Evolutionary conservation across 768 basidiomycete genomes (phyloP), one percentile per base, ranked within the genome.

Genomic region (Obba rivulosa): DNA sequence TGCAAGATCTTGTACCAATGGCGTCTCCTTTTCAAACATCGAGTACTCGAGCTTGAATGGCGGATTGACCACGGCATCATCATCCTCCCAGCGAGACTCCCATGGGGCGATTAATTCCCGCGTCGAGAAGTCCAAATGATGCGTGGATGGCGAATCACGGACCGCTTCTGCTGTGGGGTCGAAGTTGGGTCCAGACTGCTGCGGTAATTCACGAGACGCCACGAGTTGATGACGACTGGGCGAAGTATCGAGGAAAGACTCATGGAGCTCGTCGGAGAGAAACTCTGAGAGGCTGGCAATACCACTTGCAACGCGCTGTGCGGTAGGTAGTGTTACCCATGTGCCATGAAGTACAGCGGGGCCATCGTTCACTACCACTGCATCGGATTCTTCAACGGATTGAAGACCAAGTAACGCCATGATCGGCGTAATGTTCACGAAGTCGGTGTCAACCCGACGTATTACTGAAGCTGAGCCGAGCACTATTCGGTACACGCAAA

Each of bases 371-470:
- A 87, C 70, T 3, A 71, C 63, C 8, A 73, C 72, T 16, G 79
- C 78, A 45, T 76, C 8, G 69, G 67, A 70, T 43, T 70, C 52
- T 58, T 65, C 58, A 41, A 60, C 16, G 69, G 72, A 51, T 3
- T 70, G 60, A 49, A 73, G 59, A 40, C 69, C 68, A 41, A 76
- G 69, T 62, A 71, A 69, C 23, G 70, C 66, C 3, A 76, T 62
- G 41, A 86, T 76, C 18, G 78, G 73, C 37, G 82, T 75, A 40
- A 87, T 71, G 62, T 88, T 85, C 57, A 88, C 85, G 55, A 84
- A 88, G 58, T 86, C 84, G 28, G 85, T 85, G 66, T 88, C 86
- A 46, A 87, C 80, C 54, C 87, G 81, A 56, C 87, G 80, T 53
- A 87, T 66, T 41, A 88, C 70, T 25, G 74, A 67, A 43, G 71